Evolutionary conservation across 441 rosid species (phyloP).

Genomic region (Dalechampia spathulata): DNA sequence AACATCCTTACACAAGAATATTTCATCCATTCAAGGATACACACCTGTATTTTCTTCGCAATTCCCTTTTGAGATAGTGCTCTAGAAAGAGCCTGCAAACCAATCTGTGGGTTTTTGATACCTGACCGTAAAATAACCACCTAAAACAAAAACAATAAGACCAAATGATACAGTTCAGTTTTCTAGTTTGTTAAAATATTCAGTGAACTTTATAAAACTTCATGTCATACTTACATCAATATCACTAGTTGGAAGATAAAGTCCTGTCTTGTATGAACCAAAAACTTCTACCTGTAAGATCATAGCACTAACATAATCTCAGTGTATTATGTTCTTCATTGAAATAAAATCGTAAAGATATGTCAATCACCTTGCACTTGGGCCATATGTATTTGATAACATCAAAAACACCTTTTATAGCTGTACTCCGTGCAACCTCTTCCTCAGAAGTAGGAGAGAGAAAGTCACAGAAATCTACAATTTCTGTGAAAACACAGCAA

Average conservation of each 20-base stretch:
- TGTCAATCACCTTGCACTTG: slow-evolving; percentile 43
- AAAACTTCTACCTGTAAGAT: slow-evolving; percentile 69
- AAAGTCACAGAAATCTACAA: slow-evolving; percentile 79
- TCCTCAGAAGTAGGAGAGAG: slow-evolving; percentile 78
- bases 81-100: slow-evolving; percentile 71
- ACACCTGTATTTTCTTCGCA: slow-evolving; percentile 76
- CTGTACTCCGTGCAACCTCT: slow-evolving; percentile 45
- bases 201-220: background rate
- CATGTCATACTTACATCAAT: slow-evolving; percentile 60
- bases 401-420: slow-evolving; percentile 50
- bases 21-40: slow-evolving; percentile 10
- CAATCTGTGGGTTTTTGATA: slow-evolving; percentile 53
- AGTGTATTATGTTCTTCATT: background rate
- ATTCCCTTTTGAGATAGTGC: slow-evolving; percentile 73
- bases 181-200: slow-evolving; percentile 4
- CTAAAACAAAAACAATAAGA: slow-evolving; percentile 24
- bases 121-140: slow-evolving; percentile 78
- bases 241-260: slow-evolving; percentile 92
- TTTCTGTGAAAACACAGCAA: slow-evolving; percentile 40
- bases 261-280: slow-evolving; percentile 78
- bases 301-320: slow-evolving; percentile 8
- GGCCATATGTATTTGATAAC: slow-evolving; percentile 90
- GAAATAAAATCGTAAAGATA: background rate
- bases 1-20: slow-evolving; percentile 1
- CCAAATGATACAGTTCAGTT: slow-evolving; percentile 6